Base-by-base conservation (phyloP, 2,329 filamentous ascomycete species). In the Alternaria hordeiaustralica region DNA sequence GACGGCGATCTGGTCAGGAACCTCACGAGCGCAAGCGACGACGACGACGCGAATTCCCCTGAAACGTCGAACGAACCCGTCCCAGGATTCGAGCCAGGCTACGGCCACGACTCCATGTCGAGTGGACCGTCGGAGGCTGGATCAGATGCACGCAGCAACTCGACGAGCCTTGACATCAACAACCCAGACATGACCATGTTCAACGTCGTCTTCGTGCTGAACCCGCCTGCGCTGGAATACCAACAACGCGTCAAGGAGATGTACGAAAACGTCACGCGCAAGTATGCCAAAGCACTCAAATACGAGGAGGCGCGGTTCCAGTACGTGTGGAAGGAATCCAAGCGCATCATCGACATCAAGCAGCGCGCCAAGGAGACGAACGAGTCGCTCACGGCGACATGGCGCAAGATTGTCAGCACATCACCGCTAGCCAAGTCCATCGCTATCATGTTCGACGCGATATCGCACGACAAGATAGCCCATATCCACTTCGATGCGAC, bases 241-340 rank as follows among this genome's bases (percentile, higher is more conserved):
- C 91, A 92, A 60, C 85, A 84, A 74, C 84, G 87, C 12, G 84
- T 96, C 49, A 87, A 91, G 46, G 92, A 96, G 67, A 90, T 97
- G 76, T 97, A 97, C 78, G 87, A 92, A 58, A 92, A 97, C 77
- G 90, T 98, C 43, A 91, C 94, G 67, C 96, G 94, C 79, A 96
- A 96, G 80, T 90, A 97, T 72, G 94, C 94, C 76, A 97, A 95
- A 82, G 93, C 92, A 4, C 88, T 97, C 76, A 96, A 96, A 77
- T 96, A 95, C 80, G 94, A 94, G 77, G 95, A 99, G 81, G 91
- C 94, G 69, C 90, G 92, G 64, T 92, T 90, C 60, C 91, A 94
- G 71, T 98, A 97, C 78, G 92, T 99, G 5, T 96, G 93, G 89
- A 92, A 91, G 73, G 93, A 99, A 77, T 93, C 92, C 3, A 94